Evolutionary conservation across 2,329 filamentous ascomycete species (phyloP).

Genomic region (Hymenoscyphus linearis): DNA sequence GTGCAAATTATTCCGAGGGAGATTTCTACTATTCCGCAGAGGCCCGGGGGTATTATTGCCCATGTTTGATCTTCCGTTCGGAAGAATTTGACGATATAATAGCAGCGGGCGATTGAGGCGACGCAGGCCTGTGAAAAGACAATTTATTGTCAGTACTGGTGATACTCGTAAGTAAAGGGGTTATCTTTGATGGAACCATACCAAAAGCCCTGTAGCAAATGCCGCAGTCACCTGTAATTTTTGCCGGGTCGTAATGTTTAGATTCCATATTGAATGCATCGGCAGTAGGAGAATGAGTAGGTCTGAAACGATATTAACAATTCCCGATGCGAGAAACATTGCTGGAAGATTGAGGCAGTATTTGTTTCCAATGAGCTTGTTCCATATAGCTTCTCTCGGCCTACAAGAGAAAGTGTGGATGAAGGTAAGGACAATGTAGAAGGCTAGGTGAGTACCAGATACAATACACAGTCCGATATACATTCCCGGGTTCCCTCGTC

Average conservation of each 20-base stretch:
- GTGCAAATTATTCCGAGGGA: slow-evolving; percentile 6
- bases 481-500: slow-evolving; percentile 4
- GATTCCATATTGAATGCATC: slow-evolving; percentile 1
- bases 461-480: slow-evolving; percentile 1
- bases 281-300: slow-evolving; percentile 4
- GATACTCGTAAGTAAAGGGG: background rate
- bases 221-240: slow-evolving; percentile 1
- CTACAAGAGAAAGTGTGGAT: slow-evolving; percentile 8
- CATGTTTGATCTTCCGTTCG: slow-evolving; percentile 5
- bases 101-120: background rate
- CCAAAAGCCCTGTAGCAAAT: slow-evolving; percentile 5
- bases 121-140: background rate
- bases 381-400: slow-evolving; percentile 5
- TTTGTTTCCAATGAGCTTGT: slow-evolving; percentile 2
- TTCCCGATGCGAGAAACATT: slow-evolving; percentile 4
- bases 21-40: slow-evolving; percentile 6
- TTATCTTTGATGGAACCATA: background rate
- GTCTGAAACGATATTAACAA: slow-evolving; percentile 4
- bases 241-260: slow-evolving; percentile 1
- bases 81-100: slow-evolving; percentile 7
- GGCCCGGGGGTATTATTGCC: slow-evolving; percentile 1
- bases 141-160: background rate
- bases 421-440: slow-evolving; percentile 5
- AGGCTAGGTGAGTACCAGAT: slow-evolving; percentile 1
- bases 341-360: slow-evolving; percentile 3